Conservation (phyloP, 2,329 filamentous ascomycete genomes). For the Sordariomycetes sp. region DNA sequence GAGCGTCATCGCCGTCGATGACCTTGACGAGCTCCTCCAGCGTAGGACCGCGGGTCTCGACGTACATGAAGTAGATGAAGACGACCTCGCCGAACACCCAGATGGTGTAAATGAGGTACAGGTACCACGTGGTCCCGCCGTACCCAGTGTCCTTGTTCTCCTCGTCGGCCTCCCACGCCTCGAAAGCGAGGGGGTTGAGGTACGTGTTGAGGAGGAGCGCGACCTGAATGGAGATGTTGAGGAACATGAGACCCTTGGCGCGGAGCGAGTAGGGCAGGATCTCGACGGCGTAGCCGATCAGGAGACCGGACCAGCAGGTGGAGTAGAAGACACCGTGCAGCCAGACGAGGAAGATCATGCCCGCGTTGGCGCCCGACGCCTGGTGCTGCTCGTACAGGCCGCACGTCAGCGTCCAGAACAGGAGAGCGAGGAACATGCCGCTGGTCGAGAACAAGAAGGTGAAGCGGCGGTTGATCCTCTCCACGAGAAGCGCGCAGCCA, state of each 20-base stretch:
- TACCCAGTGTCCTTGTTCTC: neutral
- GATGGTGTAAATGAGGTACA: conserved; percentile 52
- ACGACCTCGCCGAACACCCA: conserved; percentile 48
- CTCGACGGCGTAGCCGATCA: conserved; percentile 44
- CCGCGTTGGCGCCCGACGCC: conserved; percentile 27
- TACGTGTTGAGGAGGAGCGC: conserved; percentile 46
- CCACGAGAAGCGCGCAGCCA: conserved; percentile 33
- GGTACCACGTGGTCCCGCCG: conserved; percentile 48
- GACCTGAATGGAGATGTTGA: conserved; percentile 51
- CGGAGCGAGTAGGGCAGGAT: conserved; percentile 45
- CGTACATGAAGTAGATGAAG: conserved; percentile 53
- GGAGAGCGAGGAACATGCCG: conserved; percentile 34
- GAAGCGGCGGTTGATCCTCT: conserved; percentile 36
- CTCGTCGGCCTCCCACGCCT: conserved; percentile 16
- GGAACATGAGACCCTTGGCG: conserved; percentile 47
- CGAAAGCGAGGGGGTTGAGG: conserved; percentile 51
- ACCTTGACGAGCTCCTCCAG: conserved; percentile 59
- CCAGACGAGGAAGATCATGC: conserved; percentile 46
- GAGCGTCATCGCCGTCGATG: conserved; percentile 51
- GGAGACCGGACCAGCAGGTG: conserved; percentile 43
- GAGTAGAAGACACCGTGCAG: conserved; percentile 46
- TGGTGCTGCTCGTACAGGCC: conserved; percentile 34
- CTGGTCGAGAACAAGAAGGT: conserved; percentile 36
- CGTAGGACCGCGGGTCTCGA: conserved; percentile 58
- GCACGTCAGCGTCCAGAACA: conserved; percentile 37